Evolutionary conservation across 805 yeast species (phyloP).

Genomic region (Starmerella stigmatis): DNA sequence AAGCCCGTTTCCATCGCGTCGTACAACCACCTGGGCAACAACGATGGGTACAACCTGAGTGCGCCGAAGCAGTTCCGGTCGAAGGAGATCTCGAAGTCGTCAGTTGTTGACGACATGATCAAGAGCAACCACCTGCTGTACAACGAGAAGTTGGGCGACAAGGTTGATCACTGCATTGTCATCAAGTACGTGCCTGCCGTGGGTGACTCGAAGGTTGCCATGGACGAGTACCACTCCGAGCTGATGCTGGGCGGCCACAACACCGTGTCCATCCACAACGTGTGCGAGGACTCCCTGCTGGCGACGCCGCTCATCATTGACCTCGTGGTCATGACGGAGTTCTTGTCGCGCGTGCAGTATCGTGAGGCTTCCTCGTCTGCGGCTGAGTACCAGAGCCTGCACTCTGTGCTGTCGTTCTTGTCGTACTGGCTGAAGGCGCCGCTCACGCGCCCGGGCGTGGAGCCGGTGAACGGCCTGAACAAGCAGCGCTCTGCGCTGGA

Average conservation of each 20-base stretch:
- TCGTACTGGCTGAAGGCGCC: conserved; percentile 97
- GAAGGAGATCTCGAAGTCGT: conserved; percentile 85
- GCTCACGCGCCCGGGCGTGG: conserved; percentile 78
- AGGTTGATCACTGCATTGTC: conserved; percentile 87
- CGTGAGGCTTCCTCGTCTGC: conserved; percentile 42
- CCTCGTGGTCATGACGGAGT: conserved; percentile 80
- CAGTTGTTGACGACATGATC: conserved; percentile 90
- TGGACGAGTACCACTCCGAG: conserved; percentile 96
- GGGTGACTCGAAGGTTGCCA: conserved; percentile 93
- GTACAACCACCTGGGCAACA: conserved; percentile 91
- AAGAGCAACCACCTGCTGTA: conserved; percentile 76
- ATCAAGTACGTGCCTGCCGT: conserved; percentile 91
- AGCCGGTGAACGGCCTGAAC: conserved; percentile 85
- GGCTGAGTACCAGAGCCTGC: conserved; percentile 51
- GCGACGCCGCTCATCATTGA: conserved; percentile 94
- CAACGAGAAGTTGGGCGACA: conserved; percentile 65
- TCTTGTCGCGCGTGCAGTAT: conserved; percentile 76
- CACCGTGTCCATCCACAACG: conserved; percentile 86
- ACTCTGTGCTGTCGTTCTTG: conserved; percentile 76
- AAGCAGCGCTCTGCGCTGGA: conserved; percentile 90
- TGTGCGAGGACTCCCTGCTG: conserved; percentile 88
- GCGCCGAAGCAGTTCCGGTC: conserved; percentile 91
- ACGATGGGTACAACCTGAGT: conserved; percentile 85
- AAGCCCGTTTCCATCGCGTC: conserved; percentile 91
- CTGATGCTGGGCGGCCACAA: conserved; percentile 97